These are phyloP conservation scores for Leucocoprinus birnbaumii DNA, from an alignment of 768 basidiomycete species.

Conservation along the genomic window DNA sequence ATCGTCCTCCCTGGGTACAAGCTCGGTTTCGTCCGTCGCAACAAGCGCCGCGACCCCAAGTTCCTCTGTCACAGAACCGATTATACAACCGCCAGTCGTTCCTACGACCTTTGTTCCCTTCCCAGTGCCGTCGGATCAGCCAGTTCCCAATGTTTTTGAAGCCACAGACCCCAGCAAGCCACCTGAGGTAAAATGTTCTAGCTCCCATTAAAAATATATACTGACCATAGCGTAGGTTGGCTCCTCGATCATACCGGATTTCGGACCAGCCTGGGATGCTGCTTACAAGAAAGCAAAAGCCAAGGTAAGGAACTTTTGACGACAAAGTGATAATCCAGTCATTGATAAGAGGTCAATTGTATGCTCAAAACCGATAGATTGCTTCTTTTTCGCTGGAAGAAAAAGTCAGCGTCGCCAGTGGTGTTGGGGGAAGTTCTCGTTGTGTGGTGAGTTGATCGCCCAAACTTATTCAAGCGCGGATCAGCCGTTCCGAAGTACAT, in stretches of 20 bases:
- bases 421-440: constrained; percentile 65
- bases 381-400: constrained; percentile 53
- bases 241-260: constrained; percentile 41
- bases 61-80: constrained; percentile 8
- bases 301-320: constrained; percentile 43
- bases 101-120: constrained; percentile 49
- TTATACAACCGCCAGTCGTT: constrained; percentile 9
- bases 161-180: constrained; percentile 32
- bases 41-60: not conserved
- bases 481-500: constrained; percentile 6
- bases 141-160: constrained; percentile 23
- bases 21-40: not conserved
- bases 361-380: too few species aligned
- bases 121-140: constrained; percentile 55
- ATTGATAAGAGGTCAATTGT: too few species aligned
- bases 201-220: not conserved
- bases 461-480: too few species aligned
- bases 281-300: constrained; percentile 58
- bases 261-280: constrained; percentile 52
- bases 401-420: constrained; percentile 64
- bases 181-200: constrained; percentile 40
- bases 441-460: constrained; percentile 69
- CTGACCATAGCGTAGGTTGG: constrained; percentile 22
- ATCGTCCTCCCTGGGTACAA: not conserved
- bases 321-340: not conserved